Conservation (phyloP, 2,329 filamentous ascomycete species). For the Fusarium succisae region DNA sequence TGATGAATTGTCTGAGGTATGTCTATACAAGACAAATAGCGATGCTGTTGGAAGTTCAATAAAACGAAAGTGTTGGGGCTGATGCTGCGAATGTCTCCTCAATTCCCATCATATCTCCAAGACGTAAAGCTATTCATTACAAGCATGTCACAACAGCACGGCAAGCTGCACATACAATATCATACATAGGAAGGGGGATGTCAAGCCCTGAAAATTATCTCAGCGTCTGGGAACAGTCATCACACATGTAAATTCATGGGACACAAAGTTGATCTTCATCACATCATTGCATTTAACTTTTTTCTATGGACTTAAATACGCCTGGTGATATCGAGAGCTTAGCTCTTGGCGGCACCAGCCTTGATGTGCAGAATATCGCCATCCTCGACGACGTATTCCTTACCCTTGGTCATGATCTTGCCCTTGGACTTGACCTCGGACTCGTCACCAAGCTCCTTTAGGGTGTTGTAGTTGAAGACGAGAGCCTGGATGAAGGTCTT, state of each 20-base stretch:
- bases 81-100: neutral
- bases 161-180: too few species aligned
- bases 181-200: too few species aligned
- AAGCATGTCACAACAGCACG: neutral
- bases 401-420: conserved; percentile 98
- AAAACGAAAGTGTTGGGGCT: neutral
- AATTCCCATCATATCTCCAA: neutral
- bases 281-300: conserved; percentile 40
- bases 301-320: conserved; percentile 25
- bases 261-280: conserved; percentile 5
- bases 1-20: neutral
- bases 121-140: neutral
- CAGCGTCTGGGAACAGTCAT: neutral
- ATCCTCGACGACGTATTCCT: conserved; percentile 92
- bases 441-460: conserved; percentile 92
- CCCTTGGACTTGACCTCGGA: conserved; percentile 89
- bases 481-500: conserved; percentile 99
- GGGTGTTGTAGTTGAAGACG: conserved; percentile 85
- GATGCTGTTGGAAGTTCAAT: neutral
- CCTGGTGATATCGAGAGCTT: conserved; percentile 39
- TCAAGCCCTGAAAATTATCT: too few species aligned
- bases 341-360: conserved; percentile 82
- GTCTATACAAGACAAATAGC: too few species aligned
- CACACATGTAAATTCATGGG: neutral
- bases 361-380: conserved; percentile 89